Base-by-base conservation (phyloP, 148 eudicot species). In the Camellia japonica region DNA sequence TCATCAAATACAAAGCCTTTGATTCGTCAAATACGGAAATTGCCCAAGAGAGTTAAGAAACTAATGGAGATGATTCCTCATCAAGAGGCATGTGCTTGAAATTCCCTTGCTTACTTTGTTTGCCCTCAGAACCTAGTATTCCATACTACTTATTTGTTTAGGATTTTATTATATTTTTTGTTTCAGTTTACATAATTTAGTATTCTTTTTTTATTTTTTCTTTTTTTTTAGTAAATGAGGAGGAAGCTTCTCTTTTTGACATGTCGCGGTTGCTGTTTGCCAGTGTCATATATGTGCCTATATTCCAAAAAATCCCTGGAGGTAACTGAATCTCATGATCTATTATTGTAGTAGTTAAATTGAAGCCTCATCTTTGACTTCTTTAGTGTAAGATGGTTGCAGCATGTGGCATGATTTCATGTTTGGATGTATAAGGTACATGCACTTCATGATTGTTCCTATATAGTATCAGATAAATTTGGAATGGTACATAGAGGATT, bases 251-350 rank as follows among this genome's bases (percentile, higher is more conserved):
- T 55, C 90, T 96, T 74, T 87, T 93, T 83, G 99, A 96, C 85
- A 80, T 93, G 88, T 51, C 93, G 87, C 92, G 97, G 98, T 85
- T 96, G 85, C 88, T 96, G 88, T 91, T 96, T 81, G 99, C 97
- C 52, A 96, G 99, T 87, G 99, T 96, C 82, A 92, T 96, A 83
- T 96, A 93, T 83, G 99, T 96, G 82, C 99, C 98, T 77, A 76
- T 93, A 72, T 93, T 96, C 85, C 97, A 92, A 83, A 93, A 92
- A 90, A 93, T 96, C 80, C 99, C 99, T 60, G 99, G 99, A 89
- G 99, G 99, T 96, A 23, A 23, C 30, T 23, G 30, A 23, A 23
- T 23, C 30, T 23, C 30, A 23, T 23, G 30, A 23, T 23, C 30
- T 23, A 0, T 23, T 23, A 23, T 23, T 23, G 30, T 23, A 23